A percentile compares a stretch with the other conserved stretches of the same genome.
Evolutionary conservation across 192 early-diverging fungal species (phyloP).

Genomic region (Glomus cerebriforme): DNA sequence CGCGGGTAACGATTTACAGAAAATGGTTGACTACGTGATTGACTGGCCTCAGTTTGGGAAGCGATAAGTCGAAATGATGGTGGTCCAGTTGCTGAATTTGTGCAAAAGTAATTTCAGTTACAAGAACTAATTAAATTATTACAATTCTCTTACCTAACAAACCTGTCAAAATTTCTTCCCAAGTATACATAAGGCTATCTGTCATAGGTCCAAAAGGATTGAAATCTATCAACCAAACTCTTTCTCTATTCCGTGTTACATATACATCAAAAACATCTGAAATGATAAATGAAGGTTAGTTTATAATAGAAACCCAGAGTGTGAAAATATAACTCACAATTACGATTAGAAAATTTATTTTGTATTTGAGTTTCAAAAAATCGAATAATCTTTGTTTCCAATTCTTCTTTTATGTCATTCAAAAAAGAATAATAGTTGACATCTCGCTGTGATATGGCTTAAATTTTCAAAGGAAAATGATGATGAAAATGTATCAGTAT

Average conservation of each 20-base stretch:
- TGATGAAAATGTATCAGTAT: not conserved
- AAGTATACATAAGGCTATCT: slow-evolving; percentile 81
- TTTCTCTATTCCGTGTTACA: slow-evolving; percentile 58
- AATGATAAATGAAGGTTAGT: not conserved
- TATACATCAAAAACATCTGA: slow-evolving; percentile 92
- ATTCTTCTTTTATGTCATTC: slow-evolving; percentile 54
- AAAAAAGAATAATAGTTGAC: slow-evolving; percentile 84
- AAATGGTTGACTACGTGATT: slow-evolving; percentile 47
- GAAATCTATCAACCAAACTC: slow-evolving; percentile 86
- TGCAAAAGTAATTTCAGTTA: not conserved
- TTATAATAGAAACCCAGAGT: not conserved
- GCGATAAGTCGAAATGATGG: slow-evolving; percentile 46
- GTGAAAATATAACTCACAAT: slow-evolving; percentile 55
- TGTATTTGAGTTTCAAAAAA: slow-evolving; percentile 72
- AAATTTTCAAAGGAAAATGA: not conserved
- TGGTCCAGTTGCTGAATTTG: slow-evolving; percentile 30
- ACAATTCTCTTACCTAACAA: not conserved
- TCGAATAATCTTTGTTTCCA: slow-evolving; percentile 55
- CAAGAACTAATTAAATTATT: slow-evolving; percentile 23
- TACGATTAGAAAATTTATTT: slow-evolving; percentile 61
- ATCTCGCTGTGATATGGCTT: slow-evolving; percentile 85
- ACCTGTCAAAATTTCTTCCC: slow-evolving; percentile 71
- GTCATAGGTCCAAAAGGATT: slow-evolving; percentile 83
- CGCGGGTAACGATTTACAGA: slow-evolving; percentile 68
- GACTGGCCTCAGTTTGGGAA: slow-evolving; percentile 46